Conservation (phyloP, 1,284 basidiomycete species). For the Pisolithus thermaeus region DNA sequence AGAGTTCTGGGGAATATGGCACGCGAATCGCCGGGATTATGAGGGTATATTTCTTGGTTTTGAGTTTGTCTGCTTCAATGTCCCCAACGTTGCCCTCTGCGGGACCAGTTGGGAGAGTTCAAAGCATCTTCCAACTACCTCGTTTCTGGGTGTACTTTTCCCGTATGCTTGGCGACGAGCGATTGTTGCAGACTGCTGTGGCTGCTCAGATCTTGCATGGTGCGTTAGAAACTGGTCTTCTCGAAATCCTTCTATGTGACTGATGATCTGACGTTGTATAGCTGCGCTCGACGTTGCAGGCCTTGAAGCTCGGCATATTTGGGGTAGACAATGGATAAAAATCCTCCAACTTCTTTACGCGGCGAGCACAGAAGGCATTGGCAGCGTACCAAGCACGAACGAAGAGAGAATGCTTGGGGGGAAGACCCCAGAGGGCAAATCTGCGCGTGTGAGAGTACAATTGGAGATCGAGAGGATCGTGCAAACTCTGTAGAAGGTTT, state of each 20-base stretch:
- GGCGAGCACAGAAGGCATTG: constrained; percentile 50
- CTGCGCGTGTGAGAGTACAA: constrained; percentile 54
- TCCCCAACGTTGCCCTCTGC: neutral
- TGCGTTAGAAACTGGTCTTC: constrained; percentile 32
- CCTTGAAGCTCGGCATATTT: constrained; percentile 51
- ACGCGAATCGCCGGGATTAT: constrained; percentile 78
- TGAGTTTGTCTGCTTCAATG: constrained; percentile 39
- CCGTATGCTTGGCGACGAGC: constrained; percentile 47
- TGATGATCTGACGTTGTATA: constrained; percentile 21
- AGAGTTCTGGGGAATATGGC: constrained; percentile 63
- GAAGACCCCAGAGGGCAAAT: constrained; percentile 47
- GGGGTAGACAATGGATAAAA: constrained; percentile 79
- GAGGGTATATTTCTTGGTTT: constrained; percentile 83
- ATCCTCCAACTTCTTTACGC: constrained; percentile 63
- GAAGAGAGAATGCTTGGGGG: constrained; percentile 47
- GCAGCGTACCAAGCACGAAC: constrained; percentile 19
- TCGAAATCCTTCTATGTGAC: constrained; percentile 9
- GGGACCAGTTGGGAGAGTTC: constrained; percentile 31
- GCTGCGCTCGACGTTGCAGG: constrained; percentile 75
- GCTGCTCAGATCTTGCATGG: constrained; percentile 65
- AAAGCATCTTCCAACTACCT: constrained; percentile 52
- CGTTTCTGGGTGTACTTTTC: constrained; percentile 67
- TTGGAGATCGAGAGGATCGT: constrained; percentile 63
- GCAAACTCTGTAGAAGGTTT: constrained; percentile 14
- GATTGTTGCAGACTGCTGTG: constrained; percentile 47